Evolutionary conservation across 108 stramenopile genomes (phyloP).

Genomic region (Skeletonema potamos): DNA sequence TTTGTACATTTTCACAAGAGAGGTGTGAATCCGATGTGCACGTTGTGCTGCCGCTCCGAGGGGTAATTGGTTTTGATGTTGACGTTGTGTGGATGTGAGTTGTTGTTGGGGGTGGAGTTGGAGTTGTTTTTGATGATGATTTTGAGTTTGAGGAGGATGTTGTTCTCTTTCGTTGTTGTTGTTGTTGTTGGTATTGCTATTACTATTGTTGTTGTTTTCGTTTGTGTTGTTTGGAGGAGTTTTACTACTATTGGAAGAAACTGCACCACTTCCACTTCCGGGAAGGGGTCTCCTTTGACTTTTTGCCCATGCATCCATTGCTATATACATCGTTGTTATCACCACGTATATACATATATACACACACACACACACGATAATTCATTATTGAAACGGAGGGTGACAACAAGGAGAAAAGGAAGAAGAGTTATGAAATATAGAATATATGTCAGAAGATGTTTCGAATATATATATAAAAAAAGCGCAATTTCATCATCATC

Average conservation of each 20-base stretch:
- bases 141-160: not conserved
- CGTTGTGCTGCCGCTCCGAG: constrained; percentile 59
- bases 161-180: not conserved
- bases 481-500: too few relatives aligned
- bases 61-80: constrained; percentile 15
- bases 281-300: constrained; percentile 42
- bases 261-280: not conserved
- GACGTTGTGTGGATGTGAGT: not conserved
- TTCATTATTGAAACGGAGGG: too few relatives aligned
- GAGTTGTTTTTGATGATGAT: constrained; percentile 4
- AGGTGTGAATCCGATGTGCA: constrained; percentile 61
- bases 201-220: not conserved
- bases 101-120: constrained; percentile 9
- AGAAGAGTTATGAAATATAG: too few relatives aligned
- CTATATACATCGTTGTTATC: constrained; percentile 30
- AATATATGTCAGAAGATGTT: too few relatives aligned
- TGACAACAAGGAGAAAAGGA: too few relatives aligned
- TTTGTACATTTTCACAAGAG: constrained; percentile 47
- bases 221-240: too few relatives aligned
- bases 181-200: not conserved
- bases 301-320: constrained; percentile 75
- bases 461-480: too few relatives aligned
- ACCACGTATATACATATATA: too few relatives aligned
- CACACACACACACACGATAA: too few relatives aligned
- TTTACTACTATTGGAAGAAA: too few relatives aligned